Percentiles rank a stretch among this genome's conserved stretches.
Evolutionary conservation across 2,329 filamentous ascomycete genomes (phyloP).

Genomic region (Endothia cerciana): DNA sequence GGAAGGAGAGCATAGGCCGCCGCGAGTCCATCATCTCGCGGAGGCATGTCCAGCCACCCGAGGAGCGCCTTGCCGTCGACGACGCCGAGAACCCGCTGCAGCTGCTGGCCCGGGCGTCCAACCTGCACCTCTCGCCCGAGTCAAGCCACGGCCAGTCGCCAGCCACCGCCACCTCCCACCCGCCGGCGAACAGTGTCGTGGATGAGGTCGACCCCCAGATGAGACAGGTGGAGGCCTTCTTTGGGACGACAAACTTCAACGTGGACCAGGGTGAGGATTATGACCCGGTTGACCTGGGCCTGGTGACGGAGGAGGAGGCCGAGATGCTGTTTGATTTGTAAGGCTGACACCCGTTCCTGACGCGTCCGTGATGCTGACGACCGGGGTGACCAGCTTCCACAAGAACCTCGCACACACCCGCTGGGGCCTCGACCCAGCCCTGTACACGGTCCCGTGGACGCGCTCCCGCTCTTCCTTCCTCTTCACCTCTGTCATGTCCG

Average conservation of each 20-base stretch:
- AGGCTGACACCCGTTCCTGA: constrained; percentile 34
- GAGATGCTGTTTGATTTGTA: constrained; percentile 68
- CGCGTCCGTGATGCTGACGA: neutral
- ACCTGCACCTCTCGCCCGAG: constrained; percentile 60
- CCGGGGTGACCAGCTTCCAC: constrained; percentile 60
- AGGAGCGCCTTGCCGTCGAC: constrained; percentile 65
- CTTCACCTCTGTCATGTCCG: constrained; percentile 71
- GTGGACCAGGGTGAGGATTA: constrained; percentile 66
- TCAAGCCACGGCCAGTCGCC: constrained; percentile 31
- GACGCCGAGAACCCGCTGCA: constrained; percentile 78
- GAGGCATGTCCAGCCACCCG: constrained; percentile 36
- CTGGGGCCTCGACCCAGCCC: constrained; percentile 71
- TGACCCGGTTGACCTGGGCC: constrained; percentile 70
- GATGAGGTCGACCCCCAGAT: constrained; percentile 43
- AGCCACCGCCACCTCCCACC: constrained; percentile 25
- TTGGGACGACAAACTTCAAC: constrained; percentile 65
- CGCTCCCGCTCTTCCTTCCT: constrained; percentile 71
- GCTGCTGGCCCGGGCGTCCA: constrained; percentile 72
- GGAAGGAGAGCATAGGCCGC: constrained; percentile 15
- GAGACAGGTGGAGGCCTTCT: constrained; percentile 64
- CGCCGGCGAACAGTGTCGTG: constrained; percentile 29
- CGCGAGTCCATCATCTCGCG: constrained; percentile 34
- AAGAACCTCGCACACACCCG: constrained; percentile 72
- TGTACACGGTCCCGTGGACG: constrained; percentile 69
- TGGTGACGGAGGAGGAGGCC: constrained; percentile 69